Evolutionary conservation across 495 filamentous ascomycete species (phyloP), one percentile per base, ranked within the genome.

Genomic region (Penicillium egyptiacum): DNA sequence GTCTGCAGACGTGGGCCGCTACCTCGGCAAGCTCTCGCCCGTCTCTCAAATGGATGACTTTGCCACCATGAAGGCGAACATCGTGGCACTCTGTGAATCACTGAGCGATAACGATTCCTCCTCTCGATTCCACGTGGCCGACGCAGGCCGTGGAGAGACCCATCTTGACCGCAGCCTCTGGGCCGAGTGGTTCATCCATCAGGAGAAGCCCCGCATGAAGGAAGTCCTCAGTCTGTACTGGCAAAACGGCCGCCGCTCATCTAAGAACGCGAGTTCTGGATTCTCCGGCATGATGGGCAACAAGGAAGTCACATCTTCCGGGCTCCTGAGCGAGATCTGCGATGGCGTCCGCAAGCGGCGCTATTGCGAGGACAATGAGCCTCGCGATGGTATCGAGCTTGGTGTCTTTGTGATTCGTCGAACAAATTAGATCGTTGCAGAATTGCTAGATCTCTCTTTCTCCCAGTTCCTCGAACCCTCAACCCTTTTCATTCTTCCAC

Each of bases 121-220:
- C 16, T 75, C 79, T 14, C 66, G 63, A 43, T 86, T 81, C 63
- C 65, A 61, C 2, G 58, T 88, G 1, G 70, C 80, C 9, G 76
- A 86, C 62, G 67, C 84, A 12, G 74, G 79, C 19, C 80, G 78
- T 49, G 74, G 81, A 40, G 75, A 74, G 43, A 81, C 83, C 31
- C 65, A 68, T 8, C 71, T 88, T 5, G 80, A 83, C 48, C 79
- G 86, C 23, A 70, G 76, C 8, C 75, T 80, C 7, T 90, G 87
- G 87, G 73, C 72, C 17, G 83, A 88, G 46, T 90, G 87, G 87
- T 90, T 81, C 75, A 81, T 83, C 31, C 83, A 87, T 56, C 87
- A 90, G 60, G 87, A 90, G 62, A 83, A 82, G 55, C 68, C 77
- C n/a, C 79, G 87, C 23, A 81, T 90, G 57, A 79, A 85, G 53